Percentiles rank a stretch among this genome's conserved stretches.
phyloP scores from a whole-genome alignment of 2,329 filamentous ascomycete genomes.

The Fusarium sp. region DNA sequence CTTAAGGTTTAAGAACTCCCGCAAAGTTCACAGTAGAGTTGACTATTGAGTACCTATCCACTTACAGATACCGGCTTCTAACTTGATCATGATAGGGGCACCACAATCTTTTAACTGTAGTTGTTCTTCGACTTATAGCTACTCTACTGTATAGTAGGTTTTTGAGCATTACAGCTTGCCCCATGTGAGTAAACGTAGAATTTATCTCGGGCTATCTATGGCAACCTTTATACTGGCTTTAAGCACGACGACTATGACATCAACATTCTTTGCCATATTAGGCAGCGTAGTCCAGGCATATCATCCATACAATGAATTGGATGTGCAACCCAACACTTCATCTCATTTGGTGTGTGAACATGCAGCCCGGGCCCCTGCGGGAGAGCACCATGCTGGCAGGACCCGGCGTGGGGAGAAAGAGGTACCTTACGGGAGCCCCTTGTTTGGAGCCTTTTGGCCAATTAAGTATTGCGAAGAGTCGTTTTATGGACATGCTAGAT shows the following conservation, averaged over 20 bases:
- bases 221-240: not conserved
- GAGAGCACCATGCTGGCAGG: slow-evolving; percentile 39
- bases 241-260: not conserved
- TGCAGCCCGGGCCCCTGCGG: slow-evolving; percentile 32
- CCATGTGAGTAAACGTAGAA: too few relatives aligned
- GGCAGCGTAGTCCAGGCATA: slow-evolving; percentile 12
- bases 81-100: not conserved
- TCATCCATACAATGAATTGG: not conserved
- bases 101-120: too few relatives aligned
- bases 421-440: slow-evolving; percentile 5
- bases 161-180: not conserved
- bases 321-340: slow-evolving; percentile 13
- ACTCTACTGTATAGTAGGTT: too few relatives aligned
- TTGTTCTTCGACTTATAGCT: too few relatives aligned
- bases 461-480: slow-evolving; percentile 16
- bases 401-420: slow-evolving; percentile 27
- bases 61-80: not conserved
- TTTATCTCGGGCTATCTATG: not conserved
- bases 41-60: not conserved
- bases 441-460: slow-evolving; percentile 21
- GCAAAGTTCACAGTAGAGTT: not conserved
- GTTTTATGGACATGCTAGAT: slow-evolving; percentile 10
- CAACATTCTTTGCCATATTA: not conserved
- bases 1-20: not conserved
- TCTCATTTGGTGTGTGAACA: slow-evolving; percentile 32